These are phyloP conservation scores for Wickerhamomyces sp. DNA, from an alignment of 1,139 yeast genomes.

Conservation along the genomic window DNA sequence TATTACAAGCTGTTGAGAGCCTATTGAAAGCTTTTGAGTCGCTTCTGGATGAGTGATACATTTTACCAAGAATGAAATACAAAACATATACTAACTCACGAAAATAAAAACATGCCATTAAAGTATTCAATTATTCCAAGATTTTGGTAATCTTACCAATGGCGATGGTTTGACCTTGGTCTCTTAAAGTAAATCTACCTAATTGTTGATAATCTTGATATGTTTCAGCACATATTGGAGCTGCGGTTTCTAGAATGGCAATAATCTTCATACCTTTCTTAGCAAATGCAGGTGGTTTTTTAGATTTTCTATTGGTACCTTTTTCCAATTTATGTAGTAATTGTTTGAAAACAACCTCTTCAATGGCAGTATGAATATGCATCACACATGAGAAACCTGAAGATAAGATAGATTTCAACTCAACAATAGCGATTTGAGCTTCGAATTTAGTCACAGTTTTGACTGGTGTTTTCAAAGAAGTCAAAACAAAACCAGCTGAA, in stretches of 20 bases:
- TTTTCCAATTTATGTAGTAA: constrained; percentile 90
- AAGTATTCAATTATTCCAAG: constrained; percentile 32
- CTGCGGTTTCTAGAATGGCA: constrained; percentile 80
- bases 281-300: constrained; percentile 97
- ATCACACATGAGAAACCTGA: constrained; percentile 96
- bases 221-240: constrained; percentile 90
- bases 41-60: constrained; percentile 13
- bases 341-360: constrained; percentile 80
- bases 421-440: constrained; percentile 97
- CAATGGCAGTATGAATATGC: constrained; percentile 98
- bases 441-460: constrained; percentile 87
- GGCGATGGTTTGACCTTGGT: constrained; percentile 96
- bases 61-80: neutral
- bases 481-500: constrained; percentile 84
- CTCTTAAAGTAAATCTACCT: constrained; percentile 97
- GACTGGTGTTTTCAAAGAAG: constrained; percentile 83
- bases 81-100: neutral
- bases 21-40: constrained; percentile 42
- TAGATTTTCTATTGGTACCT: constrained; percentile 94
- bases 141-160: constrained; percentile 91
- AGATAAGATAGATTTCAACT: constrained; percentile 87
- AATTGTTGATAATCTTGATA: constrained; percentile 89
- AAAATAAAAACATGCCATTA: neutral
- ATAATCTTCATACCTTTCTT: constrained; percentile 98
- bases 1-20: constrained; percentile 62